Base-by-base conservation (phyloP, 495 filamentous ascomycete species). In the Annulohypoxylon maeteangense region DNA sequence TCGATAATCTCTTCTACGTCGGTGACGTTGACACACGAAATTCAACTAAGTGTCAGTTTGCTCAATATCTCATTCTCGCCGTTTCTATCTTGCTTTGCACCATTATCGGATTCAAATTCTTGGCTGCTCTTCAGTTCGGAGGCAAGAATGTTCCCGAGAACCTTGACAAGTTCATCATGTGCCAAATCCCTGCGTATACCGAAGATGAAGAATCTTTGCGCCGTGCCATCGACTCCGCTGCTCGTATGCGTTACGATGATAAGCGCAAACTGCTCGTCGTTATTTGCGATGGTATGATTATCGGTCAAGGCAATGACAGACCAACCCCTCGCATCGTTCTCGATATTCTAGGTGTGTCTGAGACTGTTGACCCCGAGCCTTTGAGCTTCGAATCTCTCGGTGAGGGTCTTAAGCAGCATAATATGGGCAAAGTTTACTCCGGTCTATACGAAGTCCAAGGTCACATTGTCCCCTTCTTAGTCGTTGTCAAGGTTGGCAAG, bases 241-340 rank as follows among this genome's bases (percentile, higher is more conserved):
- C 95, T 18, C 88, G 94, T 66, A 97, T 99, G 94, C 87, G 88
- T 60, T 99, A 99, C 78, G 95, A 99, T 75, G 94, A 99, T 81
- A 98, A 98, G 81, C 92, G 95, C 71, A 99, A 99, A 82, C 86
- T 99, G 10, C 83, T 99, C 51, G 90, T 97, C 65, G 86, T 99
- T 51, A 86, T 99, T 64, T 99, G 95, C 74, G 95, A 99, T 76
- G 95, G 95, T 82, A 98, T 99, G 95, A 98, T 99, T 81, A 95
- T 99, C 68, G 95, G 95, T 66, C 94, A 97, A 81, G 95, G 95
- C 71, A 99, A 99, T 79, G 95, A 99, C 76, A 88, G 92, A 54
- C 93, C 96, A 7, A 99, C 95, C 8, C 95, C 95, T 7, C 87
- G 94, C 59, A 99, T 99, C 70, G 96, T 98, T 34, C 87, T 99